These are phyloP conservation scores for Daldinia bambusicola DNA, from an alignment of 495 filamentous ascomycete genomes.

Conservation along the genomic window DNA sequence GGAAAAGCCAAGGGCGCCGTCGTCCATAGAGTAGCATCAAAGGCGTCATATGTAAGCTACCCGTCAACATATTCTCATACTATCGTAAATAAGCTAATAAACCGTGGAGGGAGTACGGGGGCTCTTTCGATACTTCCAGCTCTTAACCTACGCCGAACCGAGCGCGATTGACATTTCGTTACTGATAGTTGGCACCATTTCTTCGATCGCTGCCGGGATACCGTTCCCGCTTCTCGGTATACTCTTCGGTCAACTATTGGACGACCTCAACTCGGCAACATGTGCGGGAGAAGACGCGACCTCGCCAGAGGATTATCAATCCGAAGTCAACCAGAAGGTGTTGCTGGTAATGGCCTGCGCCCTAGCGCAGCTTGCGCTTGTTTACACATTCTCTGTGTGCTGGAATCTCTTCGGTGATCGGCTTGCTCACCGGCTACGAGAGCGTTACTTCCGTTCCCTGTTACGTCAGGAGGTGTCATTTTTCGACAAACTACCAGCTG, in stretches of 20 bases:
- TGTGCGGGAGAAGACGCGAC: constrained; percentile 51
- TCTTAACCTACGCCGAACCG: constrained; percentile 53
- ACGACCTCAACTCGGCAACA: constrained; percentile 70
- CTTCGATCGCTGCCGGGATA: constrained; percentile 69
- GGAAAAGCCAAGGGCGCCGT: constrained; percentile 14
- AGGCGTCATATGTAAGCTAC: constrained; percentile 29
- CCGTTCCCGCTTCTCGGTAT: constrained; percentile 76
- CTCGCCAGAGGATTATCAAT: constrained; percentile 49
- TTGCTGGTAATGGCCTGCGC: constrained; percentile 70
- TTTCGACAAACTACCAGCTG: constrained; percentile 66
- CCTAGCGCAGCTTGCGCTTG: constrained; percentile 69
- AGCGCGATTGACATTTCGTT: constrained; percentile 57
- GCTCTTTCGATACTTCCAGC: constrained; percentile 49
- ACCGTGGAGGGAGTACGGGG: constrained; percentile 24
- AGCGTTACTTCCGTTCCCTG: constrained; percentile 65
- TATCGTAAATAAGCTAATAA: constrained; percentile 12
- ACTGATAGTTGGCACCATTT: constrained; percentile 62
- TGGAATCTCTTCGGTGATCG: constrained; percentile 71
- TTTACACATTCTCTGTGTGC: constrained; percentile 65
- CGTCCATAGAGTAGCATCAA: constrained; percentile 13
- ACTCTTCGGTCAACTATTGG: constrained; percentile 73
- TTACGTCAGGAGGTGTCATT: constrained; percentile 70
- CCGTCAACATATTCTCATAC: background rate
- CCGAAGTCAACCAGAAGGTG: constrained; percentile 65
- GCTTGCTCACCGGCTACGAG: constrained; percentile 69